Base-by-base conservation (phyloP, 371 early-diverging fungal species). In the Mortierella sp. region DNA sequence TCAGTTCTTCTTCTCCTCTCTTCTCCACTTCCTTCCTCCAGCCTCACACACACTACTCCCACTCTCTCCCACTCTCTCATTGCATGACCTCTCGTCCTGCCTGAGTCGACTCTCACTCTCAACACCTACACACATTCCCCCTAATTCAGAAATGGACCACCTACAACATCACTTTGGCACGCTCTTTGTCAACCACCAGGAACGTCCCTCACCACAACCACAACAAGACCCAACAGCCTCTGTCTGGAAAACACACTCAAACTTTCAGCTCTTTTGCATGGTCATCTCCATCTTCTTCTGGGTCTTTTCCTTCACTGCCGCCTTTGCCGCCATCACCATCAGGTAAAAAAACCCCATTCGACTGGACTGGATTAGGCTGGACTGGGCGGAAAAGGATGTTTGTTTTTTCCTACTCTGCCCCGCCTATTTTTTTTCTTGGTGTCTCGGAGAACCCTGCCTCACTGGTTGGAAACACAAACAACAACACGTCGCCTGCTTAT, bases 281-380 rank as follows among this genome's bases (percentile, higher is more conserved):
- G 54, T 81, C 70, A 72, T 86, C 34, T 86, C 86, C 51, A 76
- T 86, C 72, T 79, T 86, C 28, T 53, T 79, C 43, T 86, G 82
- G 79, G 73, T 79, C 77, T 86, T 86, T 37, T 86, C 72, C 74
- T 79, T 81, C 71, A 82, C 75, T 40, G 82, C 86, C 40, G 86
- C 86, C 13, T 69, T 79, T 34, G 21, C 75, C 24, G 86, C 86
- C 72, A 79, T 86, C 71, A 51, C 79, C 50, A 81, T 86, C 79
- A 86, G 86, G 86, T 86, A 86, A 72, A 16, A 34, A 3, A 19
- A 19, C 5, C 5, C 21, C 24, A 10, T 10, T 19, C 21, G 8
- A 61, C 37, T 21, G n/a, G n/a, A n/a, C n/a, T n/a, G n/a, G n/a
- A n/a, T n/a, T n/a, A n/a, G n/a, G 43, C 43, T 16, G 34, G 10